Evolutionary conservation across 257 asterid species (phyloP).

Genomic region (Nicotiana attenuata): DNA sequence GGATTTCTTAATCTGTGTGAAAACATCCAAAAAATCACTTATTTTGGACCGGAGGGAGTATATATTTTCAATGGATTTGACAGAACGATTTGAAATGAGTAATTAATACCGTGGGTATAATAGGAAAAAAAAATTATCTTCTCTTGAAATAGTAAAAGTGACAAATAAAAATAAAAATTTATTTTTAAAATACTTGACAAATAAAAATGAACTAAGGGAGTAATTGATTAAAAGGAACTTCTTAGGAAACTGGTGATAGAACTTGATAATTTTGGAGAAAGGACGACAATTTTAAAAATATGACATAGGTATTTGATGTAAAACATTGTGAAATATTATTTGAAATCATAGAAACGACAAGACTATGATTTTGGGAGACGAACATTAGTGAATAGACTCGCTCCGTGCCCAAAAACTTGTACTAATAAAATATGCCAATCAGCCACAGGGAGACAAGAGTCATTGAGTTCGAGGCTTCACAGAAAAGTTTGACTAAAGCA

Average conservation of each 20-base stretch:
- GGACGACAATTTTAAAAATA: no score
- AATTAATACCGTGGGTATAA: no score
- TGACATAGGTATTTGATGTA: not conserved
- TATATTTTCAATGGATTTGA: no score
- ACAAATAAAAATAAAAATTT: no score
- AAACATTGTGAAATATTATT: not conserved
- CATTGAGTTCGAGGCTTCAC: constrained; percentile 35
- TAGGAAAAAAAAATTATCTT: no score
- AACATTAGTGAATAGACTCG: not conserved
- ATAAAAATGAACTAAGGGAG: no score
- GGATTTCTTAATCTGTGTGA: no score
- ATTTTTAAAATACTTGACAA: no score
- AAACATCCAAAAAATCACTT: no score
- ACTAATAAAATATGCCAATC: not conserved
- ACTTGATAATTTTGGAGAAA: not conserved
- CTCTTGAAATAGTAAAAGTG: no score
- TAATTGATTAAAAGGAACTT: not conserved
- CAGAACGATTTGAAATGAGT: no score
- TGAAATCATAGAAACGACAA: constrained; percentile 18
- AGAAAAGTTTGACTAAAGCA: constrained; percentile 39
- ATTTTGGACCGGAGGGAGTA: no score
- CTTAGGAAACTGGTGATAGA: not conserved
- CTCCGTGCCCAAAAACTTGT: not conserved
- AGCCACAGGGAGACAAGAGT: constrained; percentile 18
- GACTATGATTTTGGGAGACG: not conserved